Evolutionary conservation across 306 rosid genomes (phyloP).

Genomic region (Ormosia emarginata): DNA sequence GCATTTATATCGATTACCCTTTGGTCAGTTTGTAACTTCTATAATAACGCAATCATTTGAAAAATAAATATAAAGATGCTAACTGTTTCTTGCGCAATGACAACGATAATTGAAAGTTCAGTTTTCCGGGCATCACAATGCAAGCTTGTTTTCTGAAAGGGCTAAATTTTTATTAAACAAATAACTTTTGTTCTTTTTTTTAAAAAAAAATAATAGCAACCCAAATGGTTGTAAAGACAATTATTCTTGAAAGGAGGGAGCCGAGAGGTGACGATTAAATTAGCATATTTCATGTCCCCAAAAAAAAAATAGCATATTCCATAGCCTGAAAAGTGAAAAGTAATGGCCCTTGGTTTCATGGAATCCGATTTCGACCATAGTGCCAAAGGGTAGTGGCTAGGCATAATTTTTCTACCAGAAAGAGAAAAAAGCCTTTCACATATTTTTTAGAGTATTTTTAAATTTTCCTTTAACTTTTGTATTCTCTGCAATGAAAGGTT

Average conservation of each 20-base stretch:
- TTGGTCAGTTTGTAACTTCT: background rate
- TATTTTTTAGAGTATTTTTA: constrained; percentile 1
- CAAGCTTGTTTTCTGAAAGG: background rate
- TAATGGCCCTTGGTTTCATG: background rate
- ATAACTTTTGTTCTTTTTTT: background rate
- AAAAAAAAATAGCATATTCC: background rate
- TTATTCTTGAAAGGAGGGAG: background rate
- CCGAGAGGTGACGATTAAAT: background rate
- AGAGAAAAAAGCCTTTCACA: background rate
- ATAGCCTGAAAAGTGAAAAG: background rate
- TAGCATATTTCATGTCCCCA: background rate
- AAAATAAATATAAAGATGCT: background rate
- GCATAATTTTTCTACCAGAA: constrained; percentile 21
- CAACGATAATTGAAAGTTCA: background rate
- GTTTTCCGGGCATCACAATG: background rate
- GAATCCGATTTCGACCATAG: constrained; percentile 18
- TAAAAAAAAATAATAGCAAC: background rate
- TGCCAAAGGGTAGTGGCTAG: constrained; percentile 15
- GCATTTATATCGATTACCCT: background rate
- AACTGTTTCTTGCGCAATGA: background rate
- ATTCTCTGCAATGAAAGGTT: constrained; percentile 3
- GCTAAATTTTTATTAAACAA: background rate
- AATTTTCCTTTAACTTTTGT: background rate
- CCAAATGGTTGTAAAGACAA: background rate
- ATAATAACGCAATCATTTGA: background rate